Base-by-base conservation (phyloP, 1,284 basidiomycete genomes). In the Naganishia cerealis region DNA sequence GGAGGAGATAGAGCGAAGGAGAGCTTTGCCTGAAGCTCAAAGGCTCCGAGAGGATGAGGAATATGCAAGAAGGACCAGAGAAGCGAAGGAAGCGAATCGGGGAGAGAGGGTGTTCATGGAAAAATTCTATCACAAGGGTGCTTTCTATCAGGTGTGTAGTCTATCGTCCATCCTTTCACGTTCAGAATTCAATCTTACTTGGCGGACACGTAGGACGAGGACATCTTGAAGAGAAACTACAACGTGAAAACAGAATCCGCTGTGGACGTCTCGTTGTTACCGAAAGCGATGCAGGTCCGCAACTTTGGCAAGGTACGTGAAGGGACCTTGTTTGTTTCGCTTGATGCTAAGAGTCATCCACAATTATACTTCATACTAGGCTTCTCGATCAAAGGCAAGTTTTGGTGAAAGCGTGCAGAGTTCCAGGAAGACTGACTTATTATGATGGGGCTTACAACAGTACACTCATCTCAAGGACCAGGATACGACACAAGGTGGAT, bases 51-150 rank as follows among this genome's bases (percentile, higher is more conserved):
- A 98, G 79, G 95, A 99, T 78, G 76, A 93, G 70, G 94, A 90
- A 78, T 87, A 84, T 55, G 94, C 94, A 2, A 85, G 91, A 71
- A 86, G 89, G 77, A 83, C 86, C 48, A 84, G 94, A 65, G 87
- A 88, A 66, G 88, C 90, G 65, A 75, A 71, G 65, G 79, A 80
- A 57, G 74, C 94, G 80, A 87, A 90, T 1, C 90, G 92, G 74
- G 92, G 92, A 2, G 84, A 90, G 71, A 91, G 94, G 78, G 90
- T 88, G 74, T 98, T 99, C 82, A 81, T 98, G 75, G 94, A 99
- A 79, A 98, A 96, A 81, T 99, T 97, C 79, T 98, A 94, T 87
- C 96, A 99, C 84, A 98, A 97, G 82, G 96, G 96, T 75, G 94
- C 94, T 69, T 99, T 99, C 84, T 94, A 96, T 80, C 92, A 91